Conservation (phyloP, 2,329 filamentous ascomycete genomes). For the Magnaporthiopsis incrustans region DNA sequence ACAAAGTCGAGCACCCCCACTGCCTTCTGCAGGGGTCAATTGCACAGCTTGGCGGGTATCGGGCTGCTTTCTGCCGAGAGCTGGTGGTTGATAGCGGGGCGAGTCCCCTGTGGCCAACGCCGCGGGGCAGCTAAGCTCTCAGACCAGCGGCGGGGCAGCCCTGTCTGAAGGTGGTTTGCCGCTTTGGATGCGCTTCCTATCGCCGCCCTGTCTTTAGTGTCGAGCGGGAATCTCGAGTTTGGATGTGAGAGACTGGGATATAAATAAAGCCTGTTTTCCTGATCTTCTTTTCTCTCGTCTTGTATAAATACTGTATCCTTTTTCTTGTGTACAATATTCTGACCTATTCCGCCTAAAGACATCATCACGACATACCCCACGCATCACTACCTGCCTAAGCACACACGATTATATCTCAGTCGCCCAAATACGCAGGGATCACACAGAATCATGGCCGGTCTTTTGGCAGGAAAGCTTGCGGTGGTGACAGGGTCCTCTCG, state of each 20-base stretch:
- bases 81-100: background rate
- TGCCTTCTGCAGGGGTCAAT: no score
- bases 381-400: background rate
- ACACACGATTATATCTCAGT: no score
- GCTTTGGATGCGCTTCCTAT: background rate
- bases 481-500: slow-evolving; percentile 12
- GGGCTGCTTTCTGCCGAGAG: background rate
- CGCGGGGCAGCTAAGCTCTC: background rate
- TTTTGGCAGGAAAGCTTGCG: slow-evolving; percentile 14
- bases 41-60: background rate
- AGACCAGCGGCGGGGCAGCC: background rate
- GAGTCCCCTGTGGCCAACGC: background rate
- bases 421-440: no score
- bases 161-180: background rate
- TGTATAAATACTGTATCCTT: background rate
- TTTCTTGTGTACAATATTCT: background rate
- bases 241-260: background rate
- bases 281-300: background rate
- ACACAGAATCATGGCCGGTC: slow-evolving; percentile 8
- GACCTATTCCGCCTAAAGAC: no score
- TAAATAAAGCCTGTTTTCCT: background rate
- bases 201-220: background rate
- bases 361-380: background rate
- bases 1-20: background rate
- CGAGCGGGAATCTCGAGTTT: background rate